Evolutionary conservation across 225 moss, liverwort and hornwort species (phyloP).

Genomic region (Polytrichum formosum): DNA sequence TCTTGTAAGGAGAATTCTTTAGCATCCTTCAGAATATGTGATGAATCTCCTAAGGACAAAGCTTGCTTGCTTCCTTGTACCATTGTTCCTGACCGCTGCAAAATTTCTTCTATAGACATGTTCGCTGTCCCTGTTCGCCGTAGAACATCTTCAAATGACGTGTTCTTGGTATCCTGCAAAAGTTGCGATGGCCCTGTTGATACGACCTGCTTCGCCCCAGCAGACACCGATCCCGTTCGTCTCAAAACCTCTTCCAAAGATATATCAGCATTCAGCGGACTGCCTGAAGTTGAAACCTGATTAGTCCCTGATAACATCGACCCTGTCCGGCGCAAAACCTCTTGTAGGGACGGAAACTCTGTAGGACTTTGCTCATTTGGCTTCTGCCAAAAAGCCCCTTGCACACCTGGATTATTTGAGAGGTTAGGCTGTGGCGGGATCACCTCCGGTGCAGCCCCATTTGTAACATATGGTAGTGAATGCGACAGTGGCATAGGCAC

Average conservation of each 20-base stretch:
- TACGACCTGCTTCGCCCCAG: constrained; percentile 5
- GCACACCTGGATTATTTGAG: constrained; percentile 5
- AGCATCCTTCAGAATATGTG: constrained; percentile 3
- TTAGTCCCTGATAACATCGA: constrained; percentile 17
- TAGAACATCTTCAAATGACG: constrained; percentile 26
- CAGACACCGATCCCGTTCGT: constrained; percentile 18
- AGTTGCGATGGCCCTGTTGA: constrained; percentile 6
- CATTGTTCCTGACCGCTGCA: constrained; percentile 21
- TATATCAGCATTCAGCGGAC: constrained; percentile 22
- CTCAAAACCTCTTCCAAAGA: constrained; percentile 27
- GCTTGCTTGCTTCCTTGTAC: constrained; percentile 20
- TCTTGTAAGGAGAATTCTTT: constrained; percentile 8
- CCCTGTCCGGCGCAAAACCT: constrained; percentile 32
- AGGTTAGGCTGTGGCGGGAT: not conserved
- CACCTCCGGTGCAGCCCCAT: constrained; percentile 9
- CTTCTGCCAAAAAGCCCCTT: constrained; percentile 14
- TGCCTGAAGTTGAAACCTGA: constrained; percentile 18
- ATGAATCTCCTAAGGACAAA: constrained; percentile 7
- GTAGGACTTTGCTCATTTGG: constrained; percentile 14
- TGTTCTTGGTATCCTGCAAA: constrained; percentile 25
- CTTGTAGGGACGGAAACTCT: constrained; percentile 27
- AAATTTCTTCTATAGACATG: constrained; percentile 31
- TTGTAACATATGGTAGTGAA: constrained; percentile 11
- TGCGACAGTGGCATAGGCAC: constrained; percentile 17
- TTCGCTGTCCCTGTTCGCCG: constrained; percentile 17